Conservation (phyloP, 768 basidiomycete genomes). For the Cyathus striatus region DNA sequence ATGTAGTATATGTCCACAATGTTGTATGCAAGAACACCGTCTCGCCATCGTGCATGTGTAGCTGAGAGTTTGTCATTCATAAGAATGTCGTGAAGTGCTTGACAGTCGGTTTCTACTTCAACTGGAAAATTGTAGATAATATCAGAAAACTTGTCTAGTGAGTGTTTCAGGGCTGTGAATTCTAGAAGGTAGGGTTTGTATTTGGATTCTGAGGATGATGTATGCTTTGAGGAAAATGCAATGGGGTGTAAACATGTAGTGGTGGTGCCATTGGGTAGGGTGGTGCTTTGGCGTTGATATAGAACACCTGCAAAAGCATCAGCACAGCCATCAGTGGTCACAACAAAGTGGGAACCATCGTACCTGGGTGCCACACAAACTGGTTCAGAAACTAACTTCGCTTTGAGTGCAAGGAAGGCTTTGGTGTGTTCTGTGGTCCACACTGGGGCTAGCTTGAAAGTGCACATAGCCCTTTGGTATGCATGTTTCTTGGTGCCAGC, state of each 20-base stretch:
- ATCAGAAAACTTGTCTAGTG: conserved; percentile 8
- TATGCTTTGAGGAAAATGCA: conserved; percentile 26
- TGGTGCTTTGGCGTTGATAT: conserved; percentile 11
- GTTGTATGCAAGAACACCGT: conserved; percentile 16
- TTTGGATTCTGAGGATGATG: conserved; percentile 20
- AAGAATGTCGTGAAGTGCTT: too few relatives aligned
- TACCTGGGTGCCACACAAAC: conserved; percentile 15
- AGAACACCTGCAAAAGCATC: conserved; percentile 21
- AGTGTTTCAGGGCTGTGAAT: conserved; percentile 16
- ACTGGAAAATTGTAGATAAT: too few relatives aligned
- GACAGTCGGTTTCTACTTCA: too few relatives aligned
- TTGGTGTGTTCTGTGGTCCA: conserved; percentile 17
- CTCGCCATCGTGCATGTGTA: conserved; percentile 20
- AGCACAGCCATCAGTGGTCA: conserved; percentile 25
- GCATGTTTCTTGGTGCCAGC: conserved; percentile 10
- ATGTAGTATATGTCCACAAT: conserved; percentile 14
- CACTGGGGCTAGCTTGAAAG: conserved; percentile 5
- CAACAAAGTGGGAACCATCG: conserved; percentile 23
- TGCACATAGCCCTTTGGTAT: conserved; percentile 18
- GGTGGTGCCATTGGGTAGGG: conserved; percentile 7
- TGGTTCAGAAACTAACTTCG: conserved; percentile 15
- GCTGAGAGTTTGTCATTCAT: too few relatives aligned
- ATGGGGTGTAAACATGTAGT: conserved; percentile 20
- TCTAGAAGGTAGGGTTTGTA: conserved; percentile 26
- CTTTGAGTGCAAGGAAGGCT: conserved; percentile 23